These are phyloP conservation scores for Apiosordaria backusii DNA, from an alignment of 495 filamentous ascomycete species.

Conservation along the genomic window DNA sequence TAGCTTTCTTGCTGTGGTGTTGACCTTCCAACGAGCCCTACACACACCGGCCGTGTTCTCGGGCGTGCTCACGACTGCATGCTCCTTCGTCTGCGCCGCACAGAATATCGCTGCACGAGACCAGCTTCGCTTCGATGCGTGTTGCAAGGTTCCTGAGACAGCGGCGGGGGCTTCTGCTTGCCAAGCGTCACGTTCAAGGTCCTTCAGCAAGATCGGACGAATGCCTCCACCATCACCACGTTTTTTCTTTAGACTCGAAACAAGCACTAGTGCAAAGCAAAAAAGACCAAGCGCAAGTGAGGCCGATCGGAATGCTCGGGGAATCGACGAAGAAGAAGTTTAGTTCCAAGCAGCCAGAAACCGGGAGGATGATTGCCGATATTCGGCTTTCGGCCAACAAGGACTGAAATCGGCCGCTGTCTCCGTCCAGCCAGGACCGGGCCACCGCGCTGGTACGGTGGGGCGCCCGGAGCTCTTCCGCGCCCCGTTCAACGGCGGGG, in stretches of 20 bases:
- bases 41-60: conserved; percentile 11
- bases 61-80: conserved; percentile 6
- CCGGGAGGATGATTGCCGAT: background rate
- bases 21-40: background rate
- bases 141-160: conserved; percentile 26
- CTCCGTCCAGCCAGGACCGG: background rate
- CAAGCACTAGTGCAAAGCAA: background rate
- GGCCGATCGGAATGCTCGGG: background rate
- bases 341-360: background rate
- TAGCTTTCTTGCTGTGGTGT: background rate
- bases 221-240: background rate
- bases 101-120: conserved; percentile 16
- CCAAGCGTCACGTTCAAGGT: conserved; percentile 3
- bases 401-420: background rate
- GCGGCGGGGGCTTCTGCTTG: background rate
- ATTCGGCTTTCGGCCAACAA: background rate
- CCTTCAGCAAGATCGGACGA: background rate
- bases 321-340: background rate
- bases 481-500: background rate
- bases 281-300: background rate
- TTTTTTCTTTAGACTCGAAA: background rate
- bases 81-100: conserved; percentile 15
- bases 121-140: conserved; percentile 25
- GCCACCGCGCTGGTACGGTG: background rate
- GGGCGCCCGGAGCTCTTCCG: background rate